Conservation (phyloP, 371 early-diverging fungal genomes). For the Zancudomyces culisetae region DNA sequence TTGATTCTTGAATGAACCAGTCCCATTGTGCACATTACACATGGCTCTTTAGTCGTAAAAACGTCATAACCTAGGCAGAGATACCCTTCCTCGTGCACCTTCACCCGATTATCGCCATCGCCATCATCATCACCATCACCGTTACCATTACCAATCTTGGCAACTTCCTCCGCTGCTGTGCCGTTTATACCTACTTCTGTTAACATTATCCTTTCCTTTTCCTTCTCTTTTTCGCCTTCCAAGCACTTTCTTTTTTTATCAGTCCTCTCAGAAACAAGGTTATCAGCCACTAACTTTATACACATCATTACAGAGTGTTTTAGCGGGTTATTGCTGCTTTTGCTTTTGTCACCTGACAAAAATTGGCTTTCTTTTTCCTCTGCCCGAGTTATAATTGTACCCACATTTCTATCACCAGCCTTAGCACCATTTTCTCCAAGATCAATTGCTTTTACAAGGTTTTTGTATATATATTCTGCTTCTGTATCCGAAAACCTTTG, state of each 20-base stretch:
- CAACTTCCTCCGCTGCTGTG: conserved; percentile 8
- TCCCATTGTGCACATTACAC: conserved; percentile 28
- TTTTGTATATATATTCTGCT: background rate
- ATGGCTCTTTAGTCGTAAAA: conserved; percentile 27
- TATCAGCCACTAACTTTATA: conserved; percentile 22
- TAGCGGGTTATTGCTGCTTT: conserved; percentile 26
- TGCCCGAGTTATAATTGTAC: too few species aligned
- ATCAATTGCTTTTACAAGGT: conserved; percentile 2
- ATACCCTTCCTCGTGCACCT: conserved; percentile 12
- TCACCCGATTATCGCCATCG: background rate
- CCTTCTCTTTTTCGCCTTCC: too few species aligned
- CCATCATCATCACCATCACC: conserved; percentile 1
- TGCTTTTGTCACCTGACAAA: too few species aligned
- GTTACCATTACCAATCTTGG: background rate
- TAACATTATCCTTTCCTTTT: too few species aligned
- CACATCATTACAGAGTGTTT: conserved; percentile 27
- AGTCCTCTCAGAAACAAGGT: too few species aligned
- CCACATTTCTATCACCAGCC: background rate
- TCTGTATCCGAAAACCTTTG: background rate
- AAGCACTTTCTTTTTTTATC: too few species aligned
- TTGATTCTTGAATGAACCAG: conserved; percentile 24
- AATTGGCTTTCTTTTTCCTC: too few species aligned
- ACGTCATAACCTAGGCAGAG: conserved; percentile 28
- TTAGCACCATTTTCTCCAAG: background rate
- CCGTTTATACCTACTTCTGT: too few species aligned